phyloP scores from a whole-genome alignment of 2,329 filamentous ascomycete genomes.

The Alternaria hordeiaustralica region DNA sequence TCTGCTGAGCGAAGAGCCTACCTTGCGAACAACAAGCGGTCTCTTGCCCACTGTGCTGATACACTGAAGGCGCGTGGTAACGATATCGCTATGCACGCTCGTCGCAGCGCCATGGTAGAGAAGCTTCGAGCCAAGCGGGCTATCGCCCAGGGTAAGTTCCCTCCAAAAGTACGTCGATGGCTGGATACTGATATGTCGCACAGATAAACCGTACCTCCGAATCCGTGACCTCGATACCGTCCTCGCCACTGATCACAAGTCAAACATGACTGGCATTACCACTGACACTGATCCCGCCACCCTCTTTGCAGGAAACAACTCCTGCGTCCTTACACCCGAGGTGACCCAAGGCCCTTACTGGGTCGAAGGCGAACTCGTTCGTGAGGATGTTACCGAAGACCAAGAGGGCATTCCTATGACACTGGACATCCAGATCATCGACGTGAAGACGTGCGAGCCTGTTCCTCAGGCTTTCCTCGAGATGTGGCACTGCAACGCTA shows the following conservation, averaged over 20 bases:
- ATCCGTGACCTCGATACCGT: slow-evolving; percentile 38
- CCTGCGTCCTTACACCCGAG: slow-evolving; percentile 45
- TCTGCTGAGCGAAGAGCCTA: slow-evolving; percentile 46
- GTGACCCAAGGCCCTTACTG: slow-evolving; percentile 45
- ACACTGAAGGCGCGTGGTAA: slow-evolving; percentile 50
- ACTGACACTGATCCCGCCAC: slow-evolving; percentile 32
- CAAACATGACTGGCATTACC: slow-evolving; percentile 39
- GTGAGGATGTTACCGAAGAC: slow-evolving; percentile 56
- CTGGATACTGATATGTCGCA: slow-evolving; percentile 9
- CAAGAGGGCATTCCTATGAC: slow-evolving; percentile 58
- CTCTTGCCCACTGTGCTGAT: slow-evolving; percentile 51
- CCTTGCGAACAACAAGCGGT: slow-evolving; percentile 47
- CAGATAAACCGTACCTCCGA: slow-evolving; percentile 36
- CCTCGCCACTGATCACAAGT: slow-evolving; percentile 37
- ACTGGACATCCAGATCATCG: slow-evolving; percentile 62
- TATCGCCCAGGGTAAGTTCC: slow-evolving; percentile 24
- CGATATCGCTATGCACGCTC: slow-evolving; percentile 50
- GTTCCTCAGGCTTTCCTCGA: slow-evolving; percentile 59
- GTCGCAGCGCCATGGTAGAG: slow-evolving; percentile 50
- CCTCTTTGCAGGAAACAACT: slow-evolving; percentile 43
- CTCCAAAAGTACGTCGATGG: not conserved
- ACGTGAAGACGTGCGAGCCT: slow-evolving; percentile 61
- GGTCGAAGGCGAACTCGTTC: slow-evolving; percentile 60
- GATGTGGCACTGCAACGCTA: slow-evolving; percentile 58
- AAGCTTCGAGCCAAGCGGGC: slow-evolving; percentile 49